Percentiles rank a stretch among this genome's conserved stretches.
Conservation (phyloP, 306 rosid genomes). For the Oemleria cerasiformis region DNA sequence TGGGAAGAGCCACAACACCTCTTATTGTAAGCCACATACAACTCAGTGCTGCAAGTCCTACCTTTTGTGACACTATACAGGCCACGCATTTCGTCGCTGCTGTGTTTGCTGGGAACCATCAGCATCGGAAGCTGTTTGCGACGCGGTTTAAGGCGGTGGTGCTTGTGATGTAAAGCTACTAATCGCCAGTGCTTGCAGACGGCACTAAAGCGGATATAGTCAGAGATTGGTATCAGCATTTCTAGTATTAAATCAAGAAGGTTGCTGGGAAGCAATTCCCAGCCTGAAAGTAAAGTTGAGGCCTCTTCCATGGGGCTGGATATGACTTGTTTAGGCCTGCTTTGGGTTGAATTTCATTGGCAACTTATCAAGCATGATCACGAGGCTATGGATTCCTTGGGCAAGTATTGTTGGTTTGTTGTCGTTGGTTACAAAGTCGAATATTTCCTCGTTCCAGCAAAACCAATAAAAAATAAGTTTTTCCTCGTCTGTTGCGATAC, state of each 20-base stretch:
- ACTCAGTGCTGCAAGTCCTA: neutral
- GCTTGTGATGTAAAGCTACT: neutral
- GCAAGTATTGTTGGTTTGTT: neutral
- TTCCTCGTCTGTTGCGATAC: neutral
- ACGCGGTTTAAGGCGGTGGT: neutral
- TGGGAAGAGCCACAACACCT: neutral
- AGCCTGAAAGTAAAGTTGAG: neutral
- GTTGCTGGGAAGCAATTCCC: neutral
- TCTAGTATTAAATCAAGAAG: neutral
- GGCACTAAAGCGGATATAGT: neutral
- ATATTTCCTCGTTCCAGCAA: neutral
- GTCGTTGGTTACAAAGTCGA: neutral
- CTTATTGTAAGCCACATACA: neutral
- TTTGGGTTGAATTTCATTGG: neutral
- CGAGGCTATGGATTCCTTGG: neutral
- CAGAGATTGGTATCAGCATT: neutral
- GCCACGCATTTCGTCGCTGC: neutral
- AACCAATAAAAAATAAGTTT: neutral
- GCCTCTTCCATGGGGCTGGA: neutral
- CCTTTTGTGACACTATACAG: neutral
- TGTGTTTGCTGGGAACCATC: neutral
- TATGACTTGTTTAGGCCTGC: neutral
- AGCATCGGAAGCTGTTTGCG: neutral
- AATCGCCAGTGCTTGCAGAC: conserved; percentile 11
- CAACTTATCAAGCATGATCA: neutral